Base-by-base conservation (phyloP, 306 rosid genomes). In the Ammopiptanthus mongolicus region DNA sequence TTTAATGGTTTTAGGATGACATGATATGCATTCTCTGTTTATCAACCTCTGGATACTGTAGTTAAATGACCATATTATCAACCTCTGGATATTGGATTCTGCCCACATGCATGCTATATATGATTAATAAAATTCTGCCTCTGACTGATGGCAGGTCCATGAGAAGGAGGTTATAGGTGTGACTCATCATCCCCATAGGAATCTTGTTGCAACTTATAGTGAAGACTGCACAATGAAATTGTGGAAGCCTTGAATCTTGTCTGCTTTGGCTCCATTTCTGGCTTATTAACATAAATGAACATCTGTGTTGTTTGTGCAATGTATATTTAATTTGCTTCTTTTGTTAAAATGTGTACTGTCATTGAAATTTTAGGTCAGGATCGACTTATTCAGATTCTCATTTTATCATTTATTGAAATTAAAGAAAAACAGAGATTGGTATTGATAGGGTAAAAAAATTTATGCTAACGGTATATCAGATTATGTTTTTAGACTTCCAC, bases 111-210 rank as follows among this genome's bases (percentile, higher is more conserved):
- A 44, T 12, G 72, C 21, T 58, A 44, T 44, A 65, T 36, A 73
- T 22, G 21, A 39, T 50, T 74, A n/a, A 37, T 50, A 11, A 58
- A 34, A 18, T n/a, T 63, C 13, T 62, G 47, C 6, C 8, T 41
- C 15, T 42, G 77, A 55, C 7, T 9, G 60, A 71, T 72, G 60
- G 84, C 84, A 95, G 99, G 96, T 96, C 53, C 99, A 92, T 85
- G 99, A 96, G 71, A 92, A 96, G 83, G 98, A 90, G 67, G 95
- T 92, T 56, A 92, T 92, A 13, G 97, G 99, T 6, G 90, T 96
- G 15, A 86, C 91, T 51, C 99, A 96, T 76, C 98, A 96, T 81
- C 99, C 99, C 21, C 99, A 96, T 80, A 86, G 99, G 87, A 96
- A 96, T 86, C 93, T 96, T 29, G 89, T 96, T 25, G 97, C 96